Percentiles rank a stretch among this genome's conserved stretches.
These are phyloP conservation scores for Annulohypoxylon bovei DNA, from an alignment of 495 filamentous ascomycete genomes.

Conservation along the genomic window DNA sequence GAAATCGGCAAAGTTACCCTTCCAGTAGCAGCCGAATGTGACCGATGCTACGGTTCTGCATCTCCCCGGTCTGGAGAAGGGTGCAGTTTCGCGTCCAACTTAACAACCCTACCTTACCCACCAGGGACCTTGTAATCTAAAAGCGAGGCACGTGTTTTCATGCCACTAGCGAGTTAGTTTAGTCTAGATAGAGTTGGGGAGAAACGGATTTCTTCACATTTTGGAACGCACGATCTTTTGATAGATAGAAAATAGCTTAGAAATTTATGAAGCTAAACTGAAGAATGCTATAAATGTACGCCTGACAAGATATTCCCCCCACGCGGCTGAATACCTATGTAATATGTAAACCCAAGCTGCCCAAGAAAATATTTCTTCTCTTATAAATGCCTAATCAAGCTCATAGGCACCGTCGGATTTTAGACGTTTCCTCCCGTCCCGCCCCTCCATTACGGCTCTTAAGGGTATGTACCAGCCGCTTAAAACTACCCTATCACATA, in stretches of 20 bases:
- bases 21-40: slow-evolving; percentile 37
- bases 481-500: slow-evolving; percentile 14
- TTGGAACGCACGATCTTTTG: slow-evolving; percentile 30
- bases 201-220: slow-evolving; percentile 29
- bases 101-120: slow-evolving; percentile 12
- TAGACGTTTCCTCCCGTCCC: slow-evolving; percentile 15
- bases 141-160: slow-evolving; percentile 35
- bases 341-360: background rate
- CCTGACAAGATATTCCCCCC: slow-evolving; percentile 7
- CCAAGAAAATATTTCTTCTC: background rate
- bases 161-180: slow-evolving; percentile 23
- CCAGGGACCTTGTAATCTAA: slow-evolving; percentile 7
- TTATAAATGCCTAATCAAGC: background rate
- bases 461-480: slow-evolving; percentile 23
- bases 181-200: slow-evolving; percentile 12
- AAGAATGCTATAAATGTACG: background rate
- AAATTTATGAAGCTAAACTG: slow-evolving; percentile 12
- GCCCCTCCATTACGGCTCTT: slow-evolving; percentile 23
- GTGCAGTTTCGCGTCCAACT: slow-evolving; percentile 13
- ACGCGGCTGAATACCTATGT: slow-evolving; percentile 8
- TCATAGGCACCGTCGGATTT: background rate
- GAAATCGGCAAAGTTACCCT: slow-evolving; percentile 25
- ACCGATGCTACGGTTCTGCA: slow-evolving; percentile 32
- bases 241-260: background rate
- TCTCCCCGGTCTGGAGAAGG: slow-evolving; percentile 29